Percentiles rank a stretch among this genome's conserved stretches.
These are phyloP conservation scores for Sphagnum magellanicum DNA, from an alignment of 228 moss, liverwort and hornwort genomes.

Conservation along the genomic window DNA sequence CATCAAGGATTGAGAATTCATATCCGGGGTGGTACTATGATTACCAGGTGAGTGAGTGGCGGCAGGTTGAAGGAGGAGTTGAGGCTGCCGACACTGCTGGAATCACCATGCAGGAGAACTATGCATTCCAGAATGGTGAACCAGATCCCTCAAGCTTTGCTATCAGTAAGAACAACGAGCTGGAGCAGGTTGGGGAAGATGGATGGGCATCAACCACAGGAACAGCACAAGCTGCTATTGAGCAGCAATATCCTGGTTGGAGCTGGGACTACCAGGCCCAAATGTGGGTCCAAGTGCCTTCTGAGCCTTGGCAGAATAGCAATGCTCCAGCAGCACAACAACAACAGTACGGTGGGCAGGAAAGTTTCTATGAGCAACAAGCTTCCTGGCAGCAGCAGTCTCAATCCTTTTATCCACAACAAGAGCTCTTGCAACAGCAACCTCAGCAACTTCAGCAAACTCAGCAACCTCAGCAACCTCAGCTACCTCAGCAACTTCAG, in stretches of 20 bases:
- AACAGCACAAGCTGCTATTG: conserved; percentile 18
- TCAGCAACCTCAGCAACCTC: no score
- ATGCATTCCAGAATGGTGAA: no score
- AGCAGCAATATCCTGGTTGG: conserved; percentile 44
- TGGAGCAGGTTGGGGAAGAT: no score
- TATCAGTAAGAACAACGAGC: no score
- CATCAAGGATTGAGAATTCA: conserved; percentile 25
- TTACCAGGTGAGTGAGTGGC: conserved; percentile 67
- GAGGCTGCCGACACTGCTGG: conserved; percentile 3
- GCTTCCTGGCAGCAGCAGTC: neutral
- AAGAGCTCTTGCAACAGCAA: no score
- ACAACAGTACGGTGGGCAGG: conserved; percentile 21
- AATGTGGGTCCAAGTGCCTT: conserved; percentile 21
- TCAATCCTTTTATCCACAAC: no score
- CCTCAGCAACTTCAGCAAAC: no score
- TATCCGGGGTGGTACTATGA: conserved; percentile 98
- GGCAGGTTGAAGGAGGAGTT: conserved; percentile 27
- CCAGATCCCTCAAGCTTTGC: no score
- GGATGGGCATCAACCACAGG: no score
- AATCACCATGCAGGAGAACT: neutral
- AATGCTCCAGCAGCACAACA: conserved; percentile 11
- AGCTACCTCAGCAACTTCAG: no score
- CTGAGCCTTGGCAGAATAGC: conserved; percentile 21
- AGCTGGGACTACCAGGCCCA: conserved; percentile 31
- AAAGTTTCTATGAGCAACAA: conserved; percentile 33